Evolutionary conservation across 23 red algal genomes (phyloP).

Genomic region (Gracilaria gracilis): DNA sequence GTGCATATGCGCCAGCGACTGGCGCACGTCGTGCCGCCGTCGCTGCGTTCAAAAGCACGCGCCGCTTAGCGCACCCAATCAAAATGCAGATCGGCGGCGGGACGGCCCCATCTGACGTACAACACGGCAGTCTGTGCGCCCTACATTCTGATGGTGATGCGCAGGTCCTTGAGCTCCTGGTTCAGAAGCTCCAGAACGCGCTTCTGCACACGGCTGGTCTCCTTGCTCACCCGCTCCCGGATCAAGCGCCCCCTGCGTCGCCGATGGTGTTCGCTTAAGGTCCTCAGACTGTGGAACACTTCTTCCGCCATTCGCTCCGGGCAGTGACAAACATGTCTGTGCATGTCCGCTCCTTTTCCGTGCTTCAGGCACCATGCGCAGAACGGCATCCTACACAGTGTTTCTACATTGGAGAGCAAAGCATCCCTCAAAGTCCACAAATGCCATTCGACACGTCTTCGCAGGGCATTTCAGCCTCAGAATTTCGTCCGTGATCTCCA

Average conservation of each 20-base stretch:
- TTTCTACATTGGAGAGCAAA: constrained; percentile 40
- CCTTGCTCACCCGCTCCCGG: not conserved
- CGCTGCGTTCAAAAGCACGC: not conserved
- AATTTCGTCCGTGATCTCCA: constrained; percentile 34
- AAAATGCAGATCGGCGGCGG: constrained; percentile 14
- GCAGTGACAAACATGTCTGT: constrained; percentile 51
- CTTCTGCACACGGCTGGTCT: not conserved
- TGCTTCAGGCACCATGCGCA: constrained; percentile 67
- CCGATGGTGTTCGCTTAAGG: constrained; percentile 3
- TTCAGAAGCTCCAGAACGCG: constrained; percentile 25
- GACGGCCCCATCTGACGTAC: no score
- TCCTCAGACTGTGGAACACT: not conserved
- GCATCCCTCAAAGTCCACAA: constrained; percentile 68
- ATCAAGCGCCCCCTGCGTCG: not conserved
- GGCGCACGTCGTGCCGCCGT: not conserved
- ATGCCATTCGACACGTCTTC: constrained; percentile 45
- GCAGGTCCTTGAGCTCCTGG: constrained; percentile 15
- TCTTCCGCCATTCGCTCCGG: not conserved
- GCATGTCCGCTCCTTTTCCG: not conserved
- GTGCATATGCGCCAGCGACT: not conserved
- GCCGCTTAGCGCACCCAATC: not conserved
- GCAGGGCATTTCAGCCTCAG: constrained; percentile 36
- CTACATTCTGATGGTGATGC: constrained; percentile 3
- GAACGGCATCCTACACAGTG: constrained; percentile 16
- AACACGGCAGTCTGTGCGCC: not conserved